Base-by-base conservation (phyloP, 1,139 yeast species). In the Pichia sp. region DNA sequence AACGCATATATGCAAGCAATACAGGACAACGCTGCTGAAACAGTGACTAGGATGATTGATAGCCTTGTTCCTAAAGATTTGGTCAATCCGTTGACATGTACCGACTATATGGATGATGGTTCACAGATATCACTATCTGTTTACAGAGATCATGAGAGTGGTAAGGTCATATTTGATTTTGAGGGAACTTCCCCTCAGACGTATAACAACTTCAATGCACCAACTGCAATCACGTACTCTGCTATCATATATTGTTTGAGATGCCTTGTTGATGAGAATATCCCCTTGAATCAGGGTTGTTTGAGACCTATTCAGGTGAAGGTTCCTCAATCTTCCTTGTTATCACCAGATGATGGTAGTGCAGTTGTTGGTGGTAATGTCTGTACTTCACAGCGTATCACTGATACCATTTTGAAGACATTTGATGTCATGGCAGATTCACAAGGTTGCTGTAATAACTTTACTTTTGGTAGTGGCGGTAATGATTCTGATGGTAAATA, bases 91-190 rank as follows among this genome's bases (percentile, higher is more conserved):
- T 54, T 77, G 17, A 45, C 44, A 17, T 75, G 81, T 17, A 56
- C 51, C 16, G 84, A 77, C 46, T 68, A 53, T 42, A 67, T 77
- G 64, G 84, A 77, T 51, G 83, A 77, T 48, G 84, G 84, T 4
- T 69, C 80, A 4, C 61, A 62, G 15, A 69, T 77, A 29, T 49
- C 59, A 16, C 63, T 76, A 17, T 50, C 58, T 12, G 64, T 77
- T 36, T 39, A 35, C 17, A 42, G 40, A 27, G 64, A 64, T 16
- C 62, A 74, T 31, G 59, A 64, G 33, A 61, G 56, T 1, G 58
- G 58, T 4, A 58, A 65, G 14, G 73, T 76, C 2, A 52, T 55
- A 6, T 73, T 77, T 52, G 83, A 77, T 47, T 77, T 77, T 49
- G 58, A 64, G 5, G 83, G 82, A 14, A 64, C 71, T 6, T 59